Evolutionary conservation across 495 filamentous ascomycete genomes (phyloP).

Genomic region (Xylaria longipes): DNA sequence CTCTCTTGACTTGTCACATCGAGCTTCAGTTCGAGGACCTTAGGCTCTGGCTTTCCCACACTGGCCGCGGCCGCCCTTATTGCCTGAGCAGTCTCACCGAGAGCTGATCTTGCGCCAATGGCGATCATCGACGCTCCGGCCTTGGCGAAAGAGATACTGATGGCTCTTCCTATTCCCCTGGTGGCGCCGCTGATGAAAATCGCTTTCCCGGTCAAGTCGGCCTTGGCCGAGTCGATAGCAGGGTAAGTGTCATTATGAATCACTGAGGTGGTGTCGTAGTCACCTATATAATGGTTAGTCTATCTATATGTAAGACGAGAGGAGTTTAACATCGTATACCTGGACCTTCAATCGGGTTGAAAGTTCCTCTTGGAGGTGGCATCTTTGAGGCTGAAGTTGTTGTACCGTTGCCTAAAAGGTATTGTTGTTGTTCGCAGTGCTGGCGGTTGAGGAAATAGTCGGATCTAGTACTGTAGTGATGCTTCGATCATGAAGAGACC

Average conservation of each 20-base stretch:
- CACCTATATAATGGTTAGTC: constrained; percentile 23
- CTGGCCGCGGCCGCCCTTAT: constrained; percentile 47
- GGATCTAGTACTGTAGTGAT: not conserved
- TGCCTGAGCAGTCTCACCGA: constrained; percentile 37
- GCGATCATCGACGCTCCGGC: constrained; percentile 54
- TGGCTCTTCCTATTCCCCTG: constrained; percentile 53
- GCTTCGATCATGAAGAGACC: not conserved
- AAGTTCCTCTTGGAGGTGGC: constrained; percentile 35
- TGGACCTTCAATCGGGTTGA: constrained; percentile 34
- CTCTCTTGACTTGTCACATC: constrained; percentile 50
- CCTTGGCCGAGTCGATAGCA: constrained; percentile 47
- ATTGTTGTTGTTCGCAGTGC: not conserved
- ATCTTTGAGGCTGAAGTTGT: constrained; percentile 17
- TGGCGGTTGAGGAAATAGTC: not conserved
- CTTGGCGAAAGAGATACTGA: constrained; percentile 43
- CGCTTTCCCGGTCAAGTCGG: constrained; percentile 44
- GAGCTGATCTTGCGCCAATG: constrained; percentile 53
- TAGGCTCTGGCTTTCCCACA: constrained; percentile 40
- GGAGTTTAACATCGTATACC: constrained; percentile 18
- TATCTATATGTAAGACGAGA: constrained; percentile 1
- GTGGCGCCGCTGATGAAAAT: constrained; percentile 59
- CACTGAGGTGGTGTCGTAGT: constrained; percentile 36
- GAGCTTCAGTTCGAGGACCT: constrained; percentile 47
- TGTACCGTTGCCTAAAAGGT: not conserved
- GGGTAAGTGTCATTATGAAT: constrained; percentile 54